Evolutionary conservation across 2,329 filamentous ascomycete genomes (phyloP), one percentile per base, ranked within the genome.

Genomic region (Beauveria sp.): DNA sequence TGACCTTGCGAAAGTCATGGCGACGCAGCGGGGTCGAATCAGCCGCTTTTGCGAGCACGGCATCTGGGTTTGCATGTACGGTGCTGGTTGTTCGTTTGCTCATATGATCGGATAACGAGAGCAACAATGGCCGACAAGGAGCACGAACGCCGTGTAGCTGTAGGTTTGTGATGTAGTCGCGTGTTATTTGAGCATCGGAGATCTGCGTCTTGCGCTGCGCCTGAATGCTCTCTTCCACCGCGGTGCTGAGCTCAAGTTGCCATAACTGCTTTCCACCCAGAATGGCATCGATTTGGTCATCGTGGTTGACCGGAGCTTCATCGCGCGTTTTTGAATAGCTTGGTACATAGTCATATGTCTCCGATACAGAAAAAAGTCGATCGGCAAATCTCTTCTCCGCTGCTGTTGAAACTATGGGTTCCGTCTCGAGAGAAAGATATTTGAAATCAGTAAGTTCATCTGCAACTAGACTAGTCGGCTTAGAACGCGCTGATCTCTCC

Each of bases 1-100:
- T 77, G 8, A 92, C 73, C 52, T 80, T 87, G n/a, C 74, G 76
- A 66, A 91, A 87, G 68, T 90, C 87, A 57, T 84, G 81, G 7
- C 68, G 69, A 34, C 68, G 67, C 18, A 90, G 72, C 14, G 80
- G 75, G 3, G 76, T 76, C 1, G 80, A 79, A 63, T 82, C 80
- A 7, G 74, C 72, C 10, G 80, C 79, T 58, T 70, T 77, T 61
- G 76, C 77, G 55, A 84, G 70, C 54, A 71, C 72, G 7, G 68
- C 68, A 18, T 69, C 65, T 40, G 70, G 65, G 44, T 72, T 63
- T 24, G 58, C 58, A 34, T 50, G 30, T 55, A 61, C 26, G 3
- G 58, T 61, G 12, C 30, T 37, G n/a, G n/a, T 28, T 22, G 58
- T 50, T 34, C 51, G 30, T 18, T 55, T 40, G 26, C 47, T 41